Conservation (phyloP, 2,329 filamentous ascomycete species). For the Colletotrichum endophyticum region DNA sequence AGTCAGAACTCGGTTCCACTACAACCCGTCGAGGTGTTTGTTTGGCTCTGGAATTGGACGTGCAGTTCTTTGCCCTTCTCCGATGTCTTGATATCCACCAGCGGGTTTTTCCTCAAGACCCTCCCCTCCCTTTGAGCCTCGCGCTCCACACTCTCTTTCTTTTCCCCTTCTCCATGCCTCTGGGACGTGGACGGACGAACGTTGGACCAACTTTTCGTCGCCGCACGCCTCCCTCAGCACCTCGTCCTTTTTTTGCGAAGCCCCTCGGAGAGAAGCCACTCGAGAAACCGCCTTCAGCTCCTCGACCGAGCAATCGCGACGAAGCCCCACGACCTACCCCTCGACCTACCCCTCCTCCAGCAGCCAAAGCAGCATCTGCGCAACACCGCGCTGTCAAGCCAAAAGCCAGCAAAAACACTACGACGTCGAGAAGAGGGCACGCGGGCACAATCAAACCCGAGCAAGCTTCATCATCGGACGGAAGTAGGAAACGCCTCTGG, state of each 20-base stretch:
- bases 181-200: background rate
- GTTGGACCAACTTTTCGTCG: background rate
- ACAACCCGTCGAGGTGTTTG: background rate
- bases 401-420: background rate
- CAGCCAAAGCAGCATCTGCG: background rate
- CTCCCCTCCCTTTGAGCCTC: background rate
- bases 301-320: background rate
- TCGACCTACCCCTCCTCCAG: background rate
- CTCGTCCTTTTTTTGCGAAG: background rate
- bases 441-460: background rate
- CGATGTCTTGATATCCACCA: slow-evolving; percentile 19
- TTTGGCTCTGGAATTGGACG: background rate
- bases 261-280: background rate
- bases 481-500: background rate
- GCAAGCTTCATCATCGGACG: background rate
- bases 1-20: background rate
- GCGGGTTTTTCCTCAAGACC: background rate
- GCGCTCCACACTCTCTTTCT: slow-evolving; percentile 12
- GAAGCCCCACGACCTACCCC: background rate
- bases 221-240: background rate
- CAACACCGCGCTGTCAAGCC: background rate
- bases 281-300: background rate
- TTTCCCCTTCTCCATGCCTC: slow-evolving; percentile 1
- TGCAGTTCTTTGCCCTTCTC: background rate
- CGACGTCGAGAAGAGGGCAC: background rate